Conservation (phyloP, 805 yeast species). For the Kockiozyma suomiensis region DNA sequence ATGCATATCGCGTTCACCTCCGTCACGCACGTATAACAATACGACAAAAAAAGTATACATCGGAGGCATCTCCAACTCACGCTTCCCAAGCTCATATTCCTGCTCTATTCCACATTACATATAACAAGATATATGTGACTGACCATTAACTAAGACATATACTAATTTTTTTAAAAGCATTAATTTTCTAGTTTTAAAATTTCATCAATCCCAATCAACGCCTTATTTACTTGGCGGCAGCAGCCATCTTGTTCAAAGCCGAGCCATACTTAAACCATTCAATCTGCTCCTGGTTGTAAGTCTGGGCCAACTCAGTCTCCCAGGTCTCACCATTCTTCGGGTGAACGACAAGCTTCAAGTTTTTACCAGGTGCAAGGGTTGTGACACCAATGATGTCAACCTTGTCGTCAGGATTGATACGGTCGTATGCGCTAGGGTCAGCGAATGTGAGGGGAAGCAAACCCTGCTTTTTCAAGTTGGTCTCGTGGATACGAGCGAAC, state of each 20-base stretch:
- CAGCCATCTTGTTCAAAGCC: conserved; percentile 94
- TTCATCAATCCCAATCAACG: conserved; percentile 9
- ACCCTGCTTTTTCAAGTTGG: conserved; percentile 97
- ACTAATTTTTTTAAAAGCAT: conserved; percentile 4
- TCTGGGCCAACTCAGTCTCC: conserved; percentile 91
- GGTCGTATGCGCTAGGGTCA: conserved; percentile 85
- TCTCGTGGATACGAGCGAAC: conserved; percentile 97
- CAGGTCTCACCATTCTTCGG: conserved; percentile 77
- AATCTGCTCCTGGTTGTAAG: conserved; percentile 94
- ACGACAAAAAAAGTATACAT: background rate
- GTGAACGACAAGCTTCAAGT: conserved; percentile 73
- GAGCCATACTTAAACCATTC: conserved; percentile 99
- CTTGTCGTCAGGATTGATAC: conserved; percentile 71
- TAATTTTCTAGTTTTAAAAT: background rate
- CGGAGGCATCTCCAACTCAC: background rate
- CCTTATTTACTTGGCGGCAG: conserved; percentile 12
- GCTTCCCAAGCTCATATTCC: background rate
- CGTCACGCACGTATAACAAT: background rate
- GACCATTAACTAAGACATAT: conserved; percentile 2
- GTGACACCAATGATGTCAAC: conserved; percentile 70
- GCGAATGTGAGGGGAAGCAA: conserved; percentile 93
- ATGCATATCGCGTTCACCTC: background rate
- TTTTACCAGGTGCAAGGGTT: conserved; percentile 82
- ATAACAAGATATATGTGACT: background rate
- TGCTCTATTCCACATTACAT: conserved; percentile 3